Base-by-base conservation (phyloP, 306 rosid genomes). In the Rosa lucieae region DNA sequence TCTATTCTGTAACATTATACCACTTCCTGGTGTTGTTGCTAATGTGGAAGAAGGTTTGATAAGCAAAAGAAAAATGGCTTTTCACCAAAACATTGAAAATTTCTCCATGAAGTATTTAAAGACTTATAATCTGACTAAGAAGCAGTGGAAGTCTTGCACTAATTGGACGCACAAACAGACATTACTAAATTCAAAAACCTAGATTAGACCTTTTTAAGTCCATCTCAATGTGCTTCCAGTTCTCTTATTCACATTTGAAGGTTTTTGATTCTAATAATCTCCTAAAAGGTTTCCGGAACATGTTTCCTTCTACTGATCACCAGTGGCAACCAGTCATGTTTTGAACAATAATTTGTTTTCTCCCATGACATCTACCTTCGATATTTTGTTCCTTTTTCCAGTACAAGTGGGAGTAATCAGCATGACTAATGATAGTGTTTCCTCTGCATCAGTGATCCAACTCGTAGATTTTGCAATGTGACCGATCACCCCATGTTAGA, bases 391-490 rank as follows among this genome's bases (percentile, higher is more conserved):
- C 39, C 21, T 46, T 75, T 26, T 40, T 76, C 72, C 63, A 62
- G 65, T 83, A 74, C 72, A 71, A 47, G 32, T 74, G 29, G 68
- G 42, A 39, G n/a, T 43, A 39, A 67, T 78, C 52, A 78, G 44
- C 82, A 56, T 39, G 65, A 62, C 79, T 82, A 62, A 79, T 42
- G 59, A 88, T 82, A 75, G 40, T 32, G 40, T 55, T 86, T 72
- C 85, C 66, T 82, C 66, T 82, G 78, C 78, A 75, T 43, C 91
- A 93, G 97, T 80, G 90, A 89, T 77, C 87, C 62, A 44, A 85
- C 88, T 40, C 85, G 73, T 29, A 83, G 88, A 80, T 68, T 80
- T 53, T 93, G 97, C 80, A 77, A 83, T 12, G 89, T 89, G 74
- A 93, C 93, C 15, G 79, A 62, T 51, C 72, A 71, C 70, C 97